Evolutionary conservation across 768 basidiomycete species (phyloP).

Genomic region (Arthromyces matolae): DNA sequence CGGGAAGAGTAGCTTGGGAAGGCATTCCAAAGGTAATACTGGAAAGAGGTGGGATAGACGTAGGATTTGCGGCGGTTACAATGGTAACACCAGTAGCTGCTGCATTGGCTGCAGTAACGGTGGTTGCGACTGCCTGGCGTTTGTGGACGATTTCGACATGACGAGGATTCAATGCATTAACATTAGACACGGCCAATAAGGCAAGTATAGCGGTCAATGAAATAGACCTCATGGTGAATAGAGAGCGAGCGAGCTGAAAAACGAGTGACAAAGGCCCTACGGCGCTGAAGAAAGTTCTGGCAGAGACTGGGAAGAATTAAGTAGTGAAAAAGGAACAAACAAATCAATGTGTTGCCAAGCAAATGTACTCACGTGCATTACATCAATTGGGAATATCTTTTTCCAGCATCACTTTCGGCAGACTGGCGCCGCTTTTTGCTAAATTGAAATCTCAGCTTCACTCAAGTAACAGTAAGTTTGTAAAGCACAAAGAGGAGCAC

Average conservation of each 20-base stretch:
- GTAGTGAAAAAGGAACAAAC: slow-evolving; percentile 7
- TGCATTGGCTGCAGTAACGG: slow-evolving; percentile 14
- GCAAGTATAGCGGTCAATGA: slow-evolving; percentile 13
- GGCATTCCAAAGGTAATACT: slow-evolving; percentile 65
- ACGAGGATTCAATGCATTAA: slow-evolving; percentile 20
- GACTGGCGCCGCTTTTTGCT: too few relatives aligned
- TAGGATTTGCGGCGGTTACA: slow-evolving; percentile 46
- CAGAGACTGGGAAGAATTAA: slow-evolving; percentile 7
- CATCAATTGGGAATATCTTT: too few relatives aligned
- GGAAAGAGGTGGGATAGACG: slow-evolving; percentile 54
- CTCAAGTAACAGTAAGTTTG: too few relatives aligned
- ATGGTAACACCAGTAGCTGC: slow-evolving; percentile 28
- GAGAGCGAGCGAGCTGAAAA: slow-evolving; percentile 10
- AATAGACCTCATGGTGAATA: slow-evolving; percentile 16
- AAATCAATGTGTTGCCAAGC: not conserved
- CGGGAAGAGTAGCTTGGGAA: slow-evolving; percentile 41
- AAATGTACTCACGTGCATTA: too few relatives aligned
- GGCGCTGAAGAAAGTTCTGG: slow-evolving; percentile 7
- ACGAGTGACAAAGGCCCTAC: slow-evolving; percentile 14
- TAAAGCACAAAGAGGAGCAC: too few relatives aligned
- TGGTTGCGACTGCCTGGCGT: slow-evolving; percentile 28
- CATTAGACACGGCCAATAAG: slow-evolving; percentile 19
- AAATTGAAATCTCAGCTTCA: too few relatives aligned
- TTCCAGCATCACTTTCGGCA: too few relatives aligned
- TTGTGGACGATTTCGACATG: slow-evolving; percentile 30